A percentile compares a stretch with the other conserved stretches of the same genome.
Conservation (phyloP, 371 early-diverging fungal genomes). For the Fennellomyces sp. region DNA sequence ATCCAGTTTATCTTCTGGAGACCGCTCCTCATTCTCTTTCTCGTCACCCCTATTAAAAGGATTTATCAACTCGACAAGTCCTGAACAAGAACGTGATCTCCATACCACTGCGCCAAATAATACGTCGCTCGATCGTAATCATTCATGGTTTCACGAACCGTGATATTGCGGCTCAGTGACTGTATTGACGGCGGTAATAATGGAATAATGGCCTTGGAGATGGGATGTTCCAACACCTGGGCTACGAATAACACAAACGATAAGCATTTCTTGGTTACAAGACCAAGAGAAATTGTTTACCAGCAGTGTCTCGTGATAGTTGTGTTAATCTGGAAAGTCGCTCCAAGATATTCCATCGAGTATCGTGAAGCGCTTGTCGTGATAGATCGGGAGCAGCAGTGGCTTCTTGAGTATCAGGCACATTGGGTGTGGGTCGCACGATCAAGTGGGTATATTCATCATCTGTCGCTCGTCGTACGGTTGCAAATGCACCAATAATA, state of each 20-base stretch:
- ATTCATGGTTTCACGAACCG: conserved; percentile 51
- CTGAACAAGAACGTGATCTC: background rate
- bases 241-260: conserved; percentile 31
- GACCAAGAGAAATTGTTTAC: too few species aligned
- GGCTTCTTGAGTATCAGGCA: conserved; percentile 2
- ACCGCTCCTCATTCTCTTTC: conserved; percentile 30
- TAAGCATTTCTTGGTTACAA: background rate
- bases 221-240: conserved; percentile 78
- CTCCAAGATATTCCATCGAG: conserved; percentile 83
- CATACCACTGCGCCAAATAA: conserved; percentile 80
- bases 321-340: conserved; percentile 83
- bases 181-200: conserved; percentile 56
- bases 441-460: conserved; percentile 22
- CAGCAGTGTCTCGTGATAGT: conserved; percentile 73
- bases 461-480: conserved; percentile 24
- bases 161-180: conserved; percentile 47
- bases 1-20: conserved; percentile 24
- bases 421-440: background rate
- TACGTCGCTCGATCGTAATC: conserved; percentile 84
- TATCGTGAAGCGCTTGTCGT: conserved; percentile 19
- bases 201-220: conserved; percentile 78
- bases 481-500: conserved; percentile 38
- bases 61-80: background rate
- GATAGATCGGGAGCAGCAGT: conserved; percentile 10
- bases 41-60: conserved; percentile 19